A percentile compares a stretch with the other conserved stretches of the same genome.
Evolutionary conservation across 2,329 filamentous ascomycete species (phyloP).

Genomic region (Davidsoniella virescens): DNA sequence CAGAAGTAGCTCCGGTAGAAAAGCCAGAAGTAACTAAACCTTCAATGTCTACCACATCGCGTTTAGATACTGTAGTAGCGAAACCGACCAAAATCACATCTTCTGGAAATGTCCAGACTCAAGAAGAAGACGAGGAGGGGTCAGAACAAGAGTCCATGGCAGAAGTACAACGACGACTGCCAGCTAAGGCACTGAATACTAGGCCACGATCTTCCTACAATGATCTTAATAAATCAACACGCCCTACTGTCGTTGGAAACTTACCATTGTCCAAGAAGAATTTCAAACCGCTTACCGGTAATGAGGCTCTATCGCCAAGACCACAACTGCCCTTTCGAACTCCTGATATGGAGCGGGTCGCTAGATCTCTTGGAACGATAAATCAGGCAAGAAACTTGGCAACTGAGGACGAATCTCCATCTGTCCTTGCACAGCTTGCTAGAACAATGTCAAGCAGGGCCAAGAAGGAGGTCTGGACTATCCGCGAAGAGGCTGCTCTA

Average conservation of each 20-base stretch:
- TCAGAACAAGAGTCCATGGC: too few species aligned
- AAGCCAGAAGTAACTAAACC: neutral
- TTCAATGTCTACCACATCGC: neutral
- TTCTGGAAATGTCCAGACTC: too few species aligned
- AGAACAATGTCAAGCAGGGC: slow-evolving; percentile 8
- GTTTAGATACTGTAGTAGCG: too few species aligned
- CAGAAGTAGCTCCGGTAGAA: neutral
- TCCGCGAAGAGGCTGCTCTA: slow-evolving; percentile 4
- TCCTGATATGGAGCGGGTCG: neutral
- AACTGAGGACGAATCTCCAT: slow-evolving; percentile 9
- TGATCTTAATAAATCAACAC: too few species aligned
- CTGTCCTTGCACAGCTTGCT: slow-evolving; percentile 6
- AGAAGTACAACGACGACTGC: too few species aligned
- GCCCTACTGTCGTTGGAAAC: too few species aligned
- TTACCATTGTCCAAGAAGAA: neutral
- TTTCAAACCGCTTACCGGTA: neutral
- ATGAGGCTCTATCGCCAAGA: neutral
- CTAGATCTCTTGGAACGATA: neutral
- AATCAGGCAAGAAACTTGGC: too few species aligned
- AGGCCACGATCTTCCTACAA: too few species aligned
- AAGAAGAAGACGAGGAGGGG: too few species aligned
- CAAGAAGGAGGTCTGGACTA: slow-evolving; percentile 8
- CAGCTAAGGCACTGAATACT: too few species aligned
- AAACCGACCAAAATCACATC: too few species aligned
- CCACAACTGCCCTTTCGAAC: neutral